A percentile compares a stretch with the other conserved stretches of the same genome.
Evolutionary conservation across 2,329 filamentous ascomycete genomes (phyloP).

Genomic region (Gnomoniopsis smithogilvyi): DNA sequence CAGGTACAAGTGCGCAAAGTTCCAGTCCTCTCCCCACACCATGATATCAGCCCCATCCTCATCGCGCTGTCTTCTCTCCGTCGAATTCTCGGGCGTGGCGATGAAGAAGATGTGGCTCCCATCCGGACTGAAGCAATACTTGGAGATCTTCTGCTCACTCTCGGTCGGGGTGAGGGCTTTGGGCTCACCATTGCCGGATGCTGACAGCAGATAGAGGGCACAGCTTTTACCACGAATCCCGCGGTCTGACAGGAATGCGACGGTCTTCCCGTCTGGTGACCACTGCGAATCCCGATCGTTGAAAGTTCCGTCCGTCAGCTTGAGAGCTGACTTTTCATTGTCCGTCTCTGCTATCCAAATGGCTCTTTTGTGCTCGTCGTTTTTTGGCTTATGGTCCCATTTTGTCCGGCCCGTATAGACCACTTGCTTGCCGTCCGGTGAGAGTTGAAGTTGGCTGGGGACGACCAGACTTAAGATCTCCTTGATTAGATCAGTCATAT

Average conservation of each 20-base stretch:
- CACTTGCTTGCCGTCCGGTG: constrained; percentile 34
- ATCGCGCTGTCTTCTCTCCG: constrained; percentile 28
- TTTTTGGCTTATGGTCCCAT: background rate
- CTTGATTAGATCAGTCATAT: background rate
- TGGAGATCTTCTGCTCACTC: background rate
- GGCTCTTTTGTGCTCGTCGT: background rate
- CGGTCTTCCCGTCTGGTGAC: background rate
- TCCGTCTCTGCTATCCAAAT: constrained; percentile 2
- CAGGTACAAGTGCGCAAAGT: constrained; percentile 27
- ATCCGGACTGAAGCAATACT: constrained; percentile 22
- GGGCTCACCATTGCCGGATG: constrained; percentile 1
- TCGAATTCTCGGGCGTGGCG: constrained; percentile 29
- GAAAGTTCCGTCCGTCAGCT: background rate
- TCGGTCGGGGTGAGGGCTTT: constrained; percentile 3
- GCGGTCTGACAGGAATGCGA: background rate
- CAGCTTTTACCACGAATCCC: background rate
- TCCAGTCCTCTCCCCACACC: constrained; percentile 35
- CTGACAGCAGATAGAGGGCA: background rate
- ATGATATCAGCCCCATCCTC: constrained; percentile 29
- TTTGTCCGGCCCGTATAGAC: constrained; percentile 15
- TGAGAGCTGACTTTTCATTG: background rate
- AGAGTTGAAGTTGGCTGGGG: constrained; percentile 36
- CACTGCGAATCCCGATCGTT: constrained; percentile 3
- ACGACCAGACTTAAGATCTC: background rate
- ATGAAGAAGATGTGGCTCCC: constrained; percentile 31